These are phyloP conservation scores for Pseudopithomyces chartarum DNA, from an alignment of 2,329 filamentous ascomycete genomes.

Conservation along the genomic window DNA sequence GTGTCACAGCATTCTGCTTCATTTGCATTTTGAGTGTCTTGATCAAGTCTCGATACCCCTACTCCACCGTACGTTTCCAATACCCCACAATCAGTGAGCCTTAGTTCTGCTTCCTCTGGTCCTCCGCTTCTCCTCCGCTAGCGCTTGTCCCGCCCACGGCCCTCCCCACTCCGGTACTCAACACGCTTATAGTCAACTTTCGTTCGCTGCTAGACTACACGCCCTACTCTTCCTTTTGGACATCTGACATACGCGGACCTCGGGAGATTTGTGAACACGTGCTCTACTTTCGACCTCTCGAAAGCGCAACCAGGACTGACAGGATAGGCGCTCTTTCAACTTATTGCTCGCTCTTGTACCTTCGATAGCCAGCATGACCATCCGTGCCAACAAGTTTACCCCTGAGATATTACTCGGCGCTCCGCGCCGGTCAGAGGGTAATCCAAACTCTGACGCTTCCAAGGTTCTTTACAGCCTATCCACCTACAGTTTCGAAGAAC, in stretches of 20 bases:
- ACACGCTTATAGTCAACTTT: neutral
- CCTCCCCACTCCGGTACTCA: neutral
- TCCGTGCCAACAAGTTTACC: constrained; percentile 72
- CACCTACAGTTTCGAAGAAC: constrained; percentile 79
- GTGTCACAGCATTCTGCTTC: neutral
- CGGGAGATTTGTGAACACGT: neutral
- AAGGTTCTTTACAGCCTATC: constrained; percentile 71
- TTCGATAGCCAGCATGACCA: constrained; percentile 61
- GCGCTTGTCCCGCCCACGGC: neutral
- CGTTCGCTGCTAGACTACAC: neutral
- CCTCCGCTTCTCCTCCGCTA: neutral
- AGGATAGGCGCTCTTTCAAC: constrained; percentile 4
- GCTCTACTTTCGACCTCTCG: neutral
- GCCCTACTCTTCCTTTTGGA: too few relatives aligned
- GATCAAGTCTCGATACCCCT: neutral
- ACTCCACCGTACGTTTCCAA: neutral
- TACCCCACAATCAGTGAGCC: neutral
- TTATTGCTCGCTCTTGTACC: neutral
- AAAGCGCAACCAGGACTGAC: neutral
- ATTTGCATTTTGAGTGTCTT: neutral
- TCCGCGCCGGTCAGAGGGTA: constrained; percentile 70
- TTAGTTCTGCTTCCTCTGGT: neutral
- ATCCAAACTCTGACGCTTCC: constrained; percentile 71
- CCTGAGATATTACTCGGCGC: constrained; percentile 78
- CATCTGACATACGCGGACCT: too few relatives aligned